These are phyloP conservation scores for Gossypium rotundifolium DNA, from an alignment of 345 rosid genomes.

Conservation along the genomic window DNA sequence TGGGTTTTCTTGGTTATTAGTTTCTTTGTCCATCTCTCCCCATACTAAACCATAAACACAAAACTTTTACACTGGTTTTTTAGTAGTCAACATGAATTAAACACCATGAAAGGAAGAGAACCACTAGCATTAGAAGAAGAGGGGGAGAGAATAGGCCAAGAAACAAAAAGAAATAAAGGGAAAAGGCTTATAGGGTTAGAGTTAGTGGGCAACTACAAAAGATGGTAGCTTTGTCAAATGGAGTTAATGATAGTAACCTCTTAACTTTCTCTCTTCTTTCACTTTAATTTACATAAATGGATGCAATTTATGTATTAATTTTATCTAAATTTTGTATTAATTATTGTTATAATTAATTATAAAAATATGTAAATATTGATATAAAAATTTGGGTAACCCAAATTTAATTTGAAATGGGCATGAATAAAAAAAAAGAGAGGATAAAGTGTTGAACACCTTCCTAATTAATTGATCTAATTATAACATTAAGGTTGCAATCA, in stretches of 20 bases:
- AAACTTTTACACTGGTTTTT: slow-evolving; percentile 7
- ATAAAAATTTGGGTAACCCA: no score
- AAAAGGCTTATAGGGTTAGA: not conserved
- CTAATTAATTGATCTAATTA: no score
- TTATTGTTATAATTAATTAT: no score
- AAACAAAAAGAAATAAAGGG: not conserved
- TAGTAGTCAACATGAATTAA: slow-evolving; percentile 30
- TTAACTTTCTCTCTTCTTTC: slow-evolving; percentile 17
- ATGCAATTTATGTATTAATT: no score
- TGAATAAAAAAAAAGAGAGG: no score
- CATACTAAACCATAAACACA: slow-evolving; percentile 24
- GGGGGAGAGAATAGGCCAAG: not conserved
- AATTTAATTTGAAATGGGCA: no score
- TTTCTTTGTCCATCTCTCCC: slow-evolving; percentile 66
- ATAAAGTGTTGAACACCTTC: no score
- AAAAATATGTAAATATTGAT: no score
- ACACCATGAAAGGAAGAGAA: not conserved
- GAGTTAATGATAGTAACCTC: slow-evolving; percentile 43
- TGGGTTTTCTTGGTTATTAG: slow-evolving; percentile 34
- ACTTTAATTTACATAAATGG: not conserved
- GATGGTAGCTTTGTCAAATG: slow-evolving; percentile 34
- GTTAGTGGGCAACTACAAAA: slow-evolving; percentile 34
- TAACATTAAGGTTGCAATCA: not conserved
- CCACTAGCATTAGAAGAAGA: slow-evolving; percentile 8
- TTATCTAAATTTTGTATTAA: no score